Evolutionary conservation across 2,329 filamentous ascomycete genomes (phyloP), one percentile per base, ranked within the genome.

Genomic region (Epichloe coenophiala): DNA sequence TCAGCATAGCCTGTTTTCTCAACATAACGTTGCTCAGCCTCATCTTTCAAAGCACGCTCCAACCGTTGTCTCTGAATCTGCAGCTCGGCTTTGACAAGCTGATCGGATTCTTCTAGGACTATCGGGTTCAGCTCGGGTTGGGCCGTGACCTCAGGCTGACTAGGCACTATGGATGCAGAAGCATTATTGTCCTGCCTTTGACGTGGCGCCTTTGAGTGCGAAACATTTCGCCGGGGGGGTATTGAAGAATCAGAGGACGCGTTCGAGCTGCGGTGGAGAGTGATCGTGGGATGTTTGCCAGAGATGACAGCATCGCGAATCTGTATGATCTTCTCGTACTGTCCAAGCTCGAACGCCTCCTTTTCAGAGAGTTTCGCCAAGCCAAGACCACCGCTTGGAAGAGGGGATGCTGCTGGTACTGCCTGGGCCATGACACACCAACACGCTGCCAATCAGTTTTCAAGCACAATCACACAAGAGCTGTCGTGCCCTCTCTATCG

Each of bases 81-180:
- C 54, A 88, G 72, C 68, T 95, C 88, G 61, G 88, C 88, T 69
- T 81, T 85, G 63, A 93, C 81, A 58, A 94, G 73, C 63, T 87
- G 81, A 63, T 88, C 85, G 58, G 89, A 90, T 68, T 95, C 95
- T 62, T 87, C 84, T 65, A 94, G 75, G 58, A 94, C 75, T 54
- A 94, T 81, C 47, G 88, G 87, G 65, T 94, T 81, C 69, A 93
- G 86, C 65, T 84, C 82, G 53, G 81, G 80, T 56, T 75, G 77
- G 53, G 71, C 68, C 57, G 75, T 67, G 60, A 70, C 73, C 54
- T 68, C 69, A 59, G 62, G 68, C 56, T 63, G 44, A 23, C 37
- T 13, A 23, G 27, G 39, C 39, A 33, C 45, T 35, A 21, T 39
- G 37, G 45, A 13, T 12, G 21, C 31, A 36, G 43, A 23, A 15